A percentile compares a stretch with the other conserved stretches of the same genome.
Evolutionary conservation across 192 early-diverging fungal genomes (phyloP).

Genomic region (Funneliformis mosseae): DNA sequence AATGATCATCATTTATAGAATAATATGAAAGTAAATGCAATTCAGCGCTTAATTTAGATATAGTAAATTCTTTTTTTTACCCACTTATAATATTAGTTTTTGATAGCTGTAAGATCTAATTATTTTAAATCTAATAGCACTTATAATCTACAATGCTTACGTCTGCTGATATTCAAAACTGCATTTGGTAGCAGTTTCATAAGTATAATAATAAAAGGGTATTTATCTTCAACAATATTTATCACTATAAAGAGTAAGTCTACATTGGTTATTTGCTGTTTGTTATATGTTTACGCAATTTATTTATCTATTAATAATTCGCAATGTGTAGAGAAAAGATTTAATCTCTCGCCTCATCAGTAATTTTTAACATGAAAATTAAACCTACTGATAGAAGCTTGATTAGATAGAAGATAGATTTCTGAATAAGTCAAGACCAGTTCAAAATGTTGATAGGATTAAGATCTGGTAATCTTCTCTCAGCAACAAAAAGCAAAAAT

Average conservation of each 20-base stretch:
- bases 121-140: slow-evolving; percentile 15
- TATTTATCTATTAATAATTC: slow-evolving; percentile 1
- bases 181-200: slow-evolving; percentile 20
- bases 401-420: slow-evolving; percentile 5
- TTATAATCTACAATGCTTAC: slow-evolving; percentile 10
- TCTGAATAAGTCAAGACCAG: neutral
- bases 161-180: neutral
- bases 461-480: slow-evolving; percentile 11
- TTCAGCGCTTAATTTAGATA: slow-evolving; percentile 6
- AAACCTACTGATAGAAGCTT: slow-evolving; percentile 25
- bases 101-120: neutral
- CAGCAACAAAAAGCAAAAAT: slow-evolving; percentile 6
- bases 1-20: slow-evolving; percentile 24
- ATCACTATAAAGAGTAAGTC: slow-evolving; percentile 25
- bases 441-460: slow-evolving; percentile 15
- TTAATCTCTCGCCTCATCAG: slow-evolving; percentile 6
- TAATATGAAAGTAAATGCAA: slow-evolving; percentile 23
- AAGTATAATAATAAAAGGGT: slow-evolving; percentile 13
- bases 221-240: neutral
- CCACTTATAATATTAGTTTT: neutral
- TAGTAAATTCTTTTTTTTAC: slow-evolving; percentile 19
- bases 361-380: neutral
- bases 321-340: slow-evolving; percentile 16
- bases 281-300: neutral
- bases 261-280: slow-evolving; percentile 10